phyloP scores from a whole-genome alignment of 164 flowering plant genomes.

The Platanus orientalis region DNA sequence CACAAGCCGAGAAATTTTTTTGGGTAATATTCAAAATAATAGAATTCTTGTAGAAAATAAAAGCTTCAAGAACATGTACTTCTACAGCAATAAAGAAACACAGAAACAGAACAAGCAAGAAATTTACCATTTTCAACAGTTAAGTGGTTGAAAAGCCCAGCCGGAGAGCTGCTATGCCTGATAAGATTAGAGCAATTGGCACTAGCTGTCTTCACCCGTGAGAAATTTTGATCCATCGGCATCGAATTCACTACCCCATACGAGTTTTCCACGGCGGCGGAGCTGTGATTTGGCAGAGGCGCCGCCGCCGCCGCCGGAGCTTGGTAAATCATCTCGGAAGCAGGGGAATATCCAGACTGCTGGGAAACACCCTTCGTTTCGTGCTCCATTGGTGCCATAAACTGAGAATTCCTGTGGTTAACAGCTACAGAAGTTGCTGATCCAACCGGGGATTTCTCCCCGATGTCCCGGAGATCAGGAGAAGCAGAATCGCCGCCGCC shows the following conservation, averaged over 20 bases:
- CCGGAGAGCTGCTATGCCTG: constrained; percentile 89
- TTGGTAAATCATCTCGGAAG: constrained; percentile 18
- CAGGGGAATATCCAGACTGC: constrained; percentile 13
- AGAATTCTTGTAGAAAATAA: no score
- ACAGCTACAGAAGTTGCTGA: background rate
- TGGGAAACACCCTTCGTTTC: constrained; percentile 7
- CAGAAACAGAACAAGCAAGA: no score
- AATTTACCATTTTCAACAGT: constrained; percentile 64
- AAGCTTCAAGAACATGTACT: no score
- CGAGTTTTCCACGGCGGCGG: constrained; percentile 21
- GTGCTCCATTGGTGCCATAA: constrained; percentile 1
- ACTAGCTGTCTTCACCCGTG: constrained; percentile 31
- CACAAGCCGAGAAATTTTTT: no score
- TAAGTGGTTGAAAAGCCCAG: constrained; percentile 60
- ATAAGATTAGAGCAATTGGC: constrained; percentile 60
- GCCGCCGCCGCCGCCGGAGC: constrained; percentile 14
- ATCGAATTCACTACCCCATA: constrained; percentile 25
- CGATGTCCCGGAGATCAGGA: no score
- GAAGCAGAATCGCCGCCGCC: no score
- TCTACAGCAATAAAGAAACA: no score
- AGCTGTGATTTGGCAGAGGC: constrained; percentile 23
- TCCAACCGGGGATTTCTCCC: constrained; percentile 7
- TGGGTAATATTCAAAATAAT: no score
- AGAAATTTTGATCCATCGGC: constrained; percentile 23
- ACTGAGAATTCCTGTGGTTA: constrained; percentile 17